Conservation (phyloP, 768 basidiomycete genomes). For the Pleurotus ostreatus region DNA sequence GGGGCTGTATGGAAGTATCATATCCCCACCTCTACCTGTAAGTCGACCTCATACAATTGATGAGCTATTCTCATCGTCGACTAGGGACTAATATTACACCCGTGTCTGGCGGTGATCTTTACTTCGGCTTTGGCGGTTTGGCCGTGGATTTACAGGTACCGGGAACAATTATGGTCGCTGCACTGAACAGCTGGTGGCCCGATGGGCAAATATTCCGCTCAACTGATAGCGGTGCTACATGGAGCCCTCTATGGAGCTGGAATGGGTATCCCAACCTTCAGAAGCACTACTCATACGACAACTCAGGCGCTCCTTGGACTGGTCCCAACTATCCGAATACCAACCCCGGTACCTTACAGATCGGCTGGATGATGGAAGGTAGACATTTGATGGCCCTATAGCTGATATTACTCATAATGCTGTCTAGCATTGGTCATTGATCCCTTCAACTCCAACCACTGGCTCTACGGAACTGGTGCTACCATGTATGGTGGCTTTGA, state of each 20-base stretch:
- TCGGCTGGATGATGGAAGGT: conserved; percentile 75
- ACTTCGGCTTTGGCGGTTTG: conserved; percentile 61
- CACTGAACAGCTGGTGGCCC: conserved; percentile 62
- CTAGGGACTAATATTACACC: conserved; percentile 62
- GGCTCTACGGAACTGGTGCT: conserved; percentile 67
- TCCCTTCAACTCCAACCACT: conserved; percentile 66
- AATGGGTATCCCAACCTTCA: conserved; percentile 38
- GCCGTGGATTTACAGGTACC: conserved; percentile 57
- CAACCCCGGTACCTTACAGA: conserved; percentile 40
- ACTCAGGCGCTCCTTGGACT: conserved; percentile 56
- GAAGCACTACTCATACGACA: conserved; percentile 52
- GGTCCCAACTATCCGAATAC: conserved; percentile 45
- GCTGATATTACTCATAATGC: neutral
- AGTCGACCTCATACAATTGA: conserved; percentile 2
- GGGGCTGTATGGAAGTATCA: conserved; percentile 50
- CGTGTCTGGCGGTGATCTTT: conserved; percentile 49
- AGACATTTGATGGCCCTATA: conserved; percentile 4
- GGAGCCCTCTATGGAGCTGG: conserved; percentile 60
- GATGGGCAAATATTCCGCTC: conserved; percentile 65
- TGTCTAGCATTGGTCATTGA: conserved; percentile 48
- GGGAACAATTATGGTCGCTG: conserved; percentile 66
- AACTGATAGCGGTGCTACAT: conserved; percentile 52
- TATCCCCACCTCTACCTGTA: conserved; percentile 45
- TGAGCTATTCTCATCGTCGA: neutral
- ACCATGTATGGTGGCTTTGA: conserved; percentile 62